A percentile compares a stretch with the other conserved stretches of the same genome.
phyloP scores from a whole-genome alignment of 345 rosid genomes.

The Toxicodendron radicans region DNA sequence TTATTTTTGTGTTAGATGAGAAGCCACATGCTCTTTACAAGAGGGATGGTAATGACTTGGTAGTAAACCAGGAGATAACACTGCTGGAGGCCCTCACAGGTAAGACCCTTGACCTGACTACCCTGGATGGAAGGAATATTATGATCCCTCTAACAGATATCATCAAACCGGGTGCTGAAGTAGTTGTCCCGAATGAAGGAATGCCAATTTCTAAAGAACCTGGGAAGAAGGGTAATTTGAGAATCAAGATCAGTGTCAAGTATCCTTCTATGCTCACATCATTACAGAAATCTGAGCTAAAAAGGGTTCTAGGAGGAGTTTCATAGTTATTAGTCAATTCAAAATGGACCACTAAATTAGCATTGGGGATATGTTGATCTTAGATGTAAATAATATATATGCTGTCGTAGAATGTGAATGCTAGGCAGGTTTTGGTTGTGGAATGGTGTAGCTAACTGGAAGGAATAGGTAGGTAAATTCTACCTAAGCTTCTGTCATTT shows the following conservation, averaged over 20 bases:
- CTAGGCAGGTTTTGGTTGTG: constrained; percentile 20
- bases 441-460: constrained; percentile 13
- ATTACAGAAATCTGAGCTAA: constrained; percentile 80
- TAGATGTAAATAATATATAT: constrained; percentile 34
- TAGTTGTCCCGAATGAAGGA: constrained; percentile 80
- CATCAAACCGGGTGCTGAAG: constrained; percentile 74
- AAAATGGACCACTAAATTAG: constrained; percentile 16
- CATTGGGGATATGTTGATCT: not conserved
- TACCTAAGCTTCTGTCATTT: constrained; percentile 11
- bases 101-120: constrained; percentile 57
- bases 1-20: constrained; percentile 77
- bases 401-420: constrained; percentile 27
- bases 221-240: constrained; percentile 79
- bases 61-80: constrained; percentile 66
- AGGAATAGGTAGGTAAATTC: constrained; percentile 10
- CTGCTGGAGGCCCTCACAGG: constrained; percentile 91
- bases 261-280: constrained; percentile 76
- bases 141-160: constrained; percentile 70
- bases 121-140: constrained; percentile 75
- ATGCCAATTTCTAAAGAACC: constrained; percentile 90
- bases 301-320: constrained; percentile 71
- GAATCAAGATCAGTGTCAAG: constrained; percentile 73
- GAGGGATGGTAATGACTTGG: constrained; percentile 85
- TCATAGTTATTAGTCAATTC: constrained; percentile 33
- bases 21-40: constrained; percentile 77